Base-by-base conservation (phyloP, 192 early-diverging fungal genomes). In the Diversispora epigaea region DNA sequence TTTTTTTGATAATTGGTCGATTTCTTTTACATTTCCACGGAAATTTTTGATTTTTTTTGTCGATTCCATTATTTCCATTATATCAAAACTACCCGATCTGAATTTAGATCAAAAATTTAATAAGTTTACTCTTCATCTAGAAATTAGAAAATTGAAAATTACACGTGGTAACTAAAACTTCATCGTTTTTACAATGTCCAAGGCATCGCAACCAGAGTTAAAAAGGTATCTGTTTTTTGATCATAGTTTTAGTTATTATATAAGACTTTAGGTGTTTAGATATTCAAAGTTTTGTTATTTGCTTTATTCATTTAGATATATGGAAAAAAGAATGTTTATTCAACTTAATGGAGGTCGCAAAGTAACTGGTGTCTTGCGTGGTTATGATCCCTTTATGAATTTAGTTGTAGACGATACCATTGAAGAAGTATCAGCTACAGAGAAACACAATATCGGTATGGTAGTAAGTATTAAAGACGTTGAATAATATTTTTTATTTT, bases 321-420 rank as follows among this genome's bases (percentile, higher is more conserved):
- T 99, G 94, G 97, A 98, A 84, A 98, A 98, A 86, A 89, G 86
- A 64, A 83, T 99, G 75, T 89, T 88, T 74, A 84, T 98, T 65
- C 91, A 96, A 77, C 84, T 99, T 67, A 99, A 98, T 81, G 94
- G 92, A 54, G 89, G 88, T 79, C 88, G 98, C 60, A 89, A 90
- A 77, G 93, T 99, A 44, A 92, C 90, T n/a, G 98, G 98, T 45
- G 83, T 98, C 45, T 89, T 99, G 78, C 93, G 98, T 55, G 97
- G 98, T n/a, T 99, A 89, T 78, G 98, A 99, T 78, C 91, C 98
- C 19, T 99, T 98, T 84, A 97, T 99, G 98, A 99, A 99, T 86
- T 78, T 99, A 75, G 95, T 98, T 45, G 81, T 99, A 75, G 97
- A 95, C 71, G 94, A 98, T 52, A 89, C 95, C 32, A 84, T 91